A percentile compares a stretch with the other conserved stretches of the same genome.
Evolutionary conservation across 306 rosid species (phyloP).

Genomic region (Lablab purpureus): DNA sequence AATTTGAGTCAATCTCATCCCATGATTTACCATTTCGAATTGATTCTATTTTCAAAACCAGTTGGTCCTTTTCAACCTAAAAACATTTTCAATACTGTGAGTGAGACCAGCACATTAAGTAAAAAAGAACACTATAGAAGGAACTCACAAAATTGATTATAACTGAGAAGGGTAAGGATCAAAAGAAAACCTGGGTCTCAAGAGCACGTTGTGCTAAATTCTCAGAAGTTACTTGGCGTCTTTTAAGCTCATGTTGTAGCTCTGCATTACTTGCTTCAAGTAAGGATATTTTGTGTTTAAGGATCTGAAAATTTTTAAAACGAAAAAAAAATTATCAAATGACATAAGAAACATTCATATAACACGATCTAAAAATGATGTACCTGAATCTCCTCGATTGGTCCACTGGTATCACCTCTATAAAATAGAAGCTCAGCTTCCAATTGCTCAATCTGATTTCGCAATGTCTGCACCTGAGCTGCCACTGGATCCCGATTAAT

Average conservation of each 20-base stretch:
- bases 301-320: conserved; percentile 59
- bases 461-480: conserved; percentile 79
- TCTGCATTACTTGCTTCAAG: conserved; percentile 92
- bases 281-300: conserved; percentile 84
- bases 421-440: conserved; percentile 88
- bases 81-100: conserved; percentile 30
- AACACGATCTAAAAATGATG: conserved; percentile 7
- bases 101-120: conserved; percentile 35
- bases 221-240: conserved; percentile 44
- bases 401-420: conserved; percentile 76
- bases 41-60: conserved; percentile 75
- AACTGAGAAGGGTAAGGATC: conserved; percentile 30
- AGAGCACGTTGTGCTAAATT: conserved; percentile 48
- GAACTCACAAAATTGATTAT: conserved; percentile 49
- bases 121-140: conserved; percentile 12
- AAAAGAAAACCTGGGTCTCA: conserved; percentile 51
- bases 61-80: conserved; percentile 88
- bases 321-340: conserved; percentile 1
- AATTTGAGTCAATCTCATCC: conserved; percentile 82
- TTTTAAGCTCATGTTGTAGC: conserved; percentile 71
- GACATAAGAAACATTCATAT: conserved; percentile 24
- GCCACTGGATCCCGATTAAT: conserved; percentile 93
- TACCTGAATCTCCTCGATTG: conserved; percentile 93
- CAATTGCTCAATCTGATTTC: conserved; percentile 91
- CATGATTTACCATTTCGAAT: conserved; percentile 84